Base-by-base conservation (phyloP, 495 filamentous ascomycete species). In the Penicillium simplicissimum region DNA sequence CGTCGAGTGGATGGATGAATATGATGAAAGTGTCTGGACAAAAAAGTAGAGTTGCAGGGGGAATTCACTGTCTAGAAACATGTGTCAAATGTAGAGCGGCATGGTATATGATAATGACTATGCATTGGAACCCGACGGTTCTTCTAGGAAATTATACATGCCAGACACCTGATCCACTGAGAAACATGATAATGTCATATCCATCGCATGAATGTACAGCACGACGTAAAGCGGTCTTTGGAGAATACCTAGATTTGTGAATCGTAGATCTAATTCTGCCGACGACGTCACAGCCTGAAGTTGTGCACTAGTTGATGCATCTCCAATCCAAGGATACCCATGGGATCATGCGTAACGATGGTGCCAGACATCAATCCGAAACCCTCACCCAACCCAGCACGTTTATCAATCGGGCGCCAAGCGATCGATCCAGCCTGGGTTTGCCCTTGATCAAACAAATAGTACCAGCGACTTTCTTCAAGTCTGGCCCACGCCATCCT, bases 1-100 rank as follows among this genome's bases (percentile, higher is more conserved):
- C 71, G 76, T 81, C 2, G 63, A 72, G 52, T 73, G 76, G 71
- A 85, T 90, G 77, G 81, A 84, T 55, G 88, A 73, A 42, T 89
- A 85, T 74, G 82, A 87, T 53, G 76, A 67, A 9, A 60, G 65
- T 38, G 74, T 74, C 2, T 88, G 86, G 86, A 55, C 60, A 21
- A 71, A 71, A 43, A 36, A 45, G 25, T 58, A 37, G 21, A 23
- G 19, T 15, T 40, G 56, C 35, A 31, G 15, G 10, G 6, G 21
- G 51, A 23, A 28, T 33, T 55, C 21, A 5, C 8, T 13, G 45
- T 10, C 28, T 6, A 58, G 28, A 8, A 47, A 45, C 48, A 17
- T 9, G 31, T 53, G 17, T 34, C 23, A 31, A 17, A 28, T 36
- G 14, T 53, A 53, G 10, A 14, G 31, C 31, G 19, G 31, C 51